Evolutionary conservation across 805 yeast genomes (phyloP).

Genomic region (Metschnikowia amazonensis): DNA sequence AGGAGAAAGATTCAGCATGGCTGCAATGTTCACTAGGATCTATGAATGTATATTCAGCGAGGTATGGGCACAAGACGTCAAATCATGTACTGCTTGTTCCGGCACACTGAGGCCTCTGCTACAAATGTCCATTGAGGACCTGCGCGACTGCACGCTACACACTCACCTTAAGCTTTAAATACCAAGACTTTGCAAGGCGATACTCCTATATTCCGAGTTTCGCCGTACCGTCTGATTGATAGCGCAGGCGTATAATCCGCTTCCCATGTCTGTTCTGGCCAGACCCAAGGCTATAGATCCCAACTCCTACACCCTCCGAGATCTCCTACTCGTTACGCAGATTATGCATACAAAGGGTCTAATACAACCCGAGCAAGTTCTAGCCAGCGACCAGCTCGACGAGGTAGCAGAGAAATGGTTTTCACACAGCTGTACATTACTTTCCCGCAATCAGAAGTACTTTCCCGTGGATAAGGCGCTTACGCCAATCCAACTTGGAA

Average conservation of each 20-base stretch:
- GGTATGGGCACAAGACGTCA: constrained; percentile 1
- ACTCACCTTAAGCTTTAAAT: background rate
- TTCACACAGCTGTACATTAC: constrained; percentile 25
- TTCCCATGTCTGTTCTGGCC: background rate
- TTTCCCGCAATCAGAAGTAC: constrained; percentile 21
- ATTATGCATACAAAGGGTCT: constrained; percentile 33
- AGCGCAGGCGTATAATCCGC: background rate
- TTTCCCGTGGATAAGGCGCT: constrained; percentile 17
- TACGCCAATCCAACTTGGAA: constrained; percentile 19
- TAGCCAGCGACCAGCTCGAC: constrained; percentile 19
- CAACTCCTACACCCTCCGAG: constrained; percentile 23
- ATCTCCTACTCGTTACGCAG: constrained; percentile 36
- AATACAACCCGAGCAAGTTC: constrained; percentile 22
- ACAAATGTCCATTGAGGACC: background rate
- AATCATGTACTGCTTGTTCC: constrained; percentile 5
- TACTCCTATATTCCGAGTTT: background rate
- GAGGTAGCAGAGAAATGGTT: constrained; percentile 29
- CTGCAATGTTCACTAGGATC: background rate
- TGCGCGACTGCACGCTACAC: constrained; percentile 5
- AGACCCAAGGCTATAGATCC: constrained; percentile 13
- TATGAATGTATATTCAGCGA: background rate
- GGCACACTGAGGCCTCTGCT: constrained; percentile 2
- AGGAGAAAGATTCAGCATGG: constrained; percentile 20
- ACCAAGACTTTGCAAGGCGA: background rate
- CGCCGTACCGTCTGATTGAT: background rate